Conservation (phyloP, 192 early-diverging fungal genomes). For the Jimgerdemannia flammicorona region DNA sequence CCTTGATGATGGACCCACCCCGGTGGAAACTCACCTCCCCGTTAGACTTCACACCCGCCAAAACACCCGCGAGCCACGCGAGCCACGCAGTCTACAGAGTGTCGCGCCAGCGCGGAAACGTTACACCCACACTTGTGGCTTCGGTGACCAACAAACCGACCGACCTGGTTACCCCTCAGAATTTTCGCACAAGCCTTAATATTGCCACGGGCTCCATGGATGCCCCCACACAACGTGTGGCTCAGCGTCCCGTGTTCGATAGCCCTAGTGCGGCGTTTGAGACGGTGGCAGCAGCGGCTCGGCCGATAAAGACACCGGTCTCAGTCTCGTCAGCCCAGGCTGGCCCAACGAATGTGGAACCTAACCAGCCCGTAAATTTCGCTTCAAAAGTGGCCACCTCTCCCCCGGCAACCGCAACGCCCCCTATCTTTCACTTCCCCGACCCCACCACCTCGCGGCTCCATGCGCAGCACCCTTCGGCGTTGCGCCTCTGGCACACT, state of each 20-base stretch:
- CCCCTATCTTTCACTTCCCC: background rate
- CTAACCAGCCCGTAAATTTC: background rate
- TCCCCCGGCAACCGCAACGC: background rate
- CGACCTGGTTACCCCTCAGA: background rate
- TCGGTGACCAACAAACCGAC: background rate
- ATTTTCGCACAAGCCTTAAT: background rate
- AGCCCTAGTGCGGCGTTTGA: background rate
- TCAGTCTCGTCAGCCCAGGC: no score
- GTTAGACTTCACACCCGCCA: background rate
- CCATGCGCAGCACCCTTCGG: background rate
- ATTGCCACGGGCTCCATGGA: background rate
- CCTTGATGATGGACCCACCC: background rate
- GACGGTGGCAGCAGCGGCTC: background rate
- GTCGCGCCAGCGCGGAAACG: no score
- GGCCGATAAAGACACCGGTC: background rate
- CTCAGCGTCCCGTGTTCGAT: background rate
- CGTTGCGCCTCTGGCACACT: background rate
- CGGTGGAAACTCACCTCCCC: background rate
- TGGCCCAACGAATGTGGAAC: no score
- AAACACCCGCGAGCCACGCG: background rate
- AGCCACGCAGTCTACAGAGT: background rate
- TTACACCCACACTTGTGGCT: no score
- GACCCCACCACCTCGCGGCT: background rate
- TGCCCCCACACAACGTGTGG: background rate
- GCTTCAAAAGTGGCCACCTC: background rate